Evolutionary conservation across 345 rosid species (phyloP), one percentile per base, ranked within the genome.

Genomic region (Kernera saxatilis): DNA sequence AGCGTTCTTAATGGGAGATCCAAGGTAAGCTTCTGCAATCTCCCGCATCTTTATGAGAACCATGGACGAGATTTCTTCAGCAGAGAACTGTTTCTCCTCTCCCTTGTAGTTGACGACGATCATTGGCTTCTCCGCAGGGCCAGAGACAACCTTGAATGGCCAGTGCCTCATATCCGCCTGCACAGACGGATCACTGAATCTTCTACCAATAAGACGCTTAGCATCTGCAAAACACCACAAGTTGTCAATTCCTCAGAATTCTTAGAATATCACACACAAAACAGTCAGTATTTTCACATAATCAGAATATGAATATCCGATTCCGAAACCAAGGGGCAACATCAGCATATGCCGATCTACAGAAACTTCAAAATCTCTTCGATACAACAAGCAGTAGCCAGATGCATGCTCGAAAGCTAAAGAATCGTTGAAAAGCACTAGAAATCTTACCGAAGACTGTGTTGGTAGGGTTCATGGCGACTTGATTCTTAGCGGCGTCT

Each of bases 401-500:
- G 61, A 40, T 11, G 10, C 14, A 13, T 8, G 8, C 44, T 19
- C 27, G 21, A 10, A 32, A 26, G 0, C 46, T 13, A 35, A 46
- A 49, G n/a, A n/a, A 14, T 27, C 1, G 39, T 5, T 32, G 10
- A n/a, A 29, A 11, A 27, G 4, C 23, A 77, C 13, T 41, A 27
- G 30, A 79, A 73, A 76, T 1, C 43, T 23, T 75, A 87, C 86
- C 89, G 27, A 83, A 87, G 27, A 87, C 92, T 46, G 92, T 85
- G 81, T 87, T 87, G 8, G 71, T 26, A n/a, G 91, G 91, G 74
- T 84, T 86, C 89, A 85, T 87, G 14, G 90, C 90, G 66, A 87
- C 92, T 75, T 87, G 92, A 36, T 87, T 87, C 86, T 87, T 87
- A 0, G 92, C 92, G 0, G 91, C 91, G 69, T 85, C 92, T 1